Conservation (phyloP, 176 grass and related monocot genomes). For the Bothriochloa decipiens region DNA sequence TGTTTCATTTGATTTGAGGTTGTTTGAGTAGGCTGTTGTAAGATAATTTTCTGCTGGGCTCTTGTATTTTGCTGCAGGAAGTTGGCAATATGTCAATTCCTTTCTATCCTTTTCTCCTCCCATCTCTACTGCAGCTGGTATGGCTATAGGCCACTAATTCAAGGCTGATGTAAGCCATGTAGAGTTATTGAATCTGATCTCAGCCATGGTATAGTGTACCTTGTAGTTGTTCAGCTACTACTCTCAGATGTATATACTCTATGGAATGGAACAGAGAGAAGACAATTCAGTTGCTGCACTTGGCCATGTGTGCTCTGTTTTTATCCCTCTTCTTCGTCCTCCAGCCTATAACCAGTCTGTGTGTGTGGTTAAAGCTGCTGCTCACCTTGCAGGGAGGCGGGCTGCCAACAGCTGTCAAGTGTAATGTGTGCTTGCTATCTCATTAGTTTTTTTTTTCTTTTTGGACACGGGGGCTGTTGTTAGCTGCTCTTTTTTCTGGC, state of each 20-base stretch:
- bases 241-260: background rate
- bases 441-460: background rate
- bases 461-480: background rate
- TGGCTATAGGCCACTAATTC: background rate
- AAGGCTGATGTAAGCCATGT: background rate
- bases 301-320: no score
- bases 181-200: background rate
- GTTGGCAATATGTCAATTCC: background rate
- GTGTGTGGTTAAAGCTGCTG: background rate
- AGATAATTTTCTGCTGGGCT: background rate
- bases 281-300: background rate
- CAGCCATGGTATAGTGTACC: no score
- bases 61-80: slow-evolving; percentile 1
- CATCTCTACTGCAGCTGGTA: background rate
- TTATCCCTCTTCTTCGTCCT: background rate
- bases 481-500: background rate
- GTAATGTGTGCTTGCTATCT: background rate
- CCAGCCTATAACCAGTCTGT: background rate
- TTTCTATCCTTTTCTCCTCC: background rate
- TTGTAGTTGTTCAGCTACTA: background rate
- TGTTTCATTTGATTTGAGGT: slow-evolving; percentile 12
- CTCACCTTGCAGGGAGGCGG: no score
- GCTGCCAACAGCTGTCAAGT: background rate
- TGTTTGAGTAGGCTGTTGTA: background rate
- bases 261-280: background rate